Base-by-base conservation (phyloP, 192 early-diverging fungal species). In the Globomyces pollinis-pini region DNA sequence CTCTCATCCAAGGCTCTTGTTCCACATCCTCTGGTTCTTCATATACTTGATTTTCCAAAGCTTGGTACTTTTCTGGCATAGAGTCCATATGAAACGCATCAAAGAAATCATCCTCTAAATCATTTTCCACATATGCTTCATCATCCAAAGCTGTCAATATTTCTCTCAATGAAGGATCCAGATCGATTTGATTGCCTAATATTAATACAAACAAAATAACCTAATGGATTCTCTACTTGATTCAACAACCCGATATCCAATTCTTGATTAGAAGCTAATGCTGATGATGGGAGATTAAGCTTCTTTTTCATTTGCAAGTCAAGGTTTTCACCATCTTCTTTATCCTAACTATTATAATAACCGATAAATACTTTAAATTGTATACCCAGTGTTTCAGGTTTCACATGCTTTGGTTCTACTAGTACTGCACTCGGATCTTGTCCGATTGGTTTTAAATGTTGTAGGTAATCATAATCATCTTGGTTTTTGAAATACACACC, bases 71-170 rank as follows among this genome's bases (percentile, higher is more conserved):
- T 2, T 82, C 83, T 6, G 85, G 81, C 5, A 86, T 72, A 45
- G 72, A 72, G 28, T 84, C 74, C 0, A 82, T 82, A 59, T 93
- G 81, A 54, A 98, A 74, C 39, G 79, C 69, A 21, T 78, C 86
- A 64, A 98, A 85, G 61, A 93, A 94, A 34, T 80, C 78, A 52
- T 96, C 91, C 31, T 85, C 90, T 16, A 88, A 51, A 5, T 82
- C 85, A 7, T 90, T 86, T 15, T 88, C 89, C 26, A 89, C 83
- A 60, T 87, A 91, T 8, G 82, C 91, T 8, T 90, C 90, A 60
- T 94, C 90, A n/a, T 94, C 90, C 57, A 99, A 75, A 2, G 94
- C 93, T 61, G 94, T 90, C 47, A 99, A 64, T 0, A 84, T 85
- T 75, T 96, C 90, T 59, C 94, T 86, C 57, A 97, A 68, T 36